phyloP scores from a whole-genome alignment of 129 eudicot genomes.

The Arctium lappa region DNA sequence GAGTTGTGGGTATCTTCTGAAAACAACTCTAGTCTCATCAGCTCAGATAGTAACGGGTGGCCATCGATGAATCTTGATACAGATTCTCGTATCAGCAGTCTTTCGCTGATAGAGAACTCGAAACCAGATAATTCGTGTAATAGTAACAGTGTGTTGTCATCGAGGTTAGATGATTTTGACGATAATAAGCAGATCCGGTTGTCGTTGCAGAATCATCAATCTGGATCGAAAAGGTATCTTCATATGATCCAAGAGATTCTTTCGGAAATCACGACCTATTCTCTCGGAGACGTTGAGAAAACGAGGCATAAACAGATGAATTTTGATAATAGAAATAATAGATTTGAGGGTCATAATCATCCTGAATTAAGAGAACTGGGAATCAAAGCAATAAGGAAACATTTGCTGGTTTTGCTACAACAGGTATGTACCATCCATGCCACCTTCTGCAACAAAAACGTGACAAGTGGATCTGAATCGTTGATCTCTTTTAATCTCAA shows the following conservation, averaged over 20 bases:
- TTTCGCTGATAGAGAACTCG: not conserved
- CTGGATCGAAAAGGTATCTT: not conserved
- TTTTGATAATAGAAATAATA: slow-evolving; percentile 12
- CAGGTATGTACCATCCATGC: not conserved
- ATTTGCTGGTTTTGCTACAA: slow-evolving; percentile 39
- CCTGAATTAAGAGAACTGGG: slow-evolving; percentile 5
- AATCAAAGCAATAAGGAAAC: slow-evolving; percentile 36
- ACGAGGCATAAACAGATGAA: not conserved
- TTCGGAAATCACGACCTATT: not conserved
- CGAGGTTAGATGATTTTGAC: slow-evolving; percentile 14
- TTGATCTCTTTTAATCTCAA: too few species aligned
- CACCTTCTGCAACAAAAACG: not conserved
- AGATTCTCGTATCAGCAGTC: not conserved
- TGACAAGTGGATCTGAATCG: too few species aligned
- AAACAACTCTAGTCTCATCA: not conserved
- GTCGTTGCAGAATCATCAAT: not conserved
- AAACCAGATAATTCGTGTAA: slow-evolving; percentile 1
- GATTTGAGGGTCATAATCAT: not conserved
- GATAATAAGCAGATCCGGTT: not conserved
- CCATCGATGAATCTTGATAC: not conserved
- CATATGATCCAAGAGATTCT: not conserved
- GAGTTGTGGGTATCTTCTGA: not conserved
- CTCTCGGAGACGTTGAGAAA: not conserved
- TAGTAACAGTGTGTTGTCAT: not conserved
- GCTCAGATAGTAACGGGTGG: not conserved